Percentiles rank a stretch among this genome's conserved stretches.
Conservation (phyloP, 495 filamentous ascomycete genomes). For the Geoglossum glabrum region DNA sequence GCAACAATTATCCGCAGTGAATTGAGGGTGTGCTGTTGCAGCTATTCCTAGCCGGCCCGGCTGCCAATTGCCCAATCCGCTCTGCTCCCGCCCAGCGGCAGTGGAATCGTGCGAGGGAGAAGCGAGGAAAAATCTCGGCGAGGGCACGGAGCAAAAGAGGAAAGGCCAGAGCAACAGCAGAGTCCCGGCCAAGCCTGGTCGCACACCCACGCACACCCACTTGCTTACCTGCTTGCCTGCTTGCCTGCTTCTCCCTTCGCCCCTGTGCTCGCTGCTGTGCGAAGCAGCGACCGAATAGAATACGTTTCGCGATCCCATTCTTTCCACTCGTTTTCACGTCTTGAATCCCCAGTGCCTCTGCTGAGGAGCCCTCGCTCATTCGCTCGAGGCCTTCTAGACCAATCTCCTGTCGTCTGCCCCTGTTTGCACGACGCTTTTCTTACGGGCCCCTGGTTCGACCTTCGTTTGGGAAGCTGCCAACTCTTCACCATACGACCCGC, state of each 20-base stretch:
- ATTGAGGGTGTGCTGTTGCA: constrained; percentile 23
- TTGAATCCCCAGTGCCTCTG: not conserved
- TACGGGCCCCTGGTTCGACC: not conserved
- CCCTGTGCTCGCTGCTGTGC: not conserved
- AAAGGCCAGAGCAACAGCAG: no score
- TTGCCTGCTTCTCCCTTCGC: not conserved
- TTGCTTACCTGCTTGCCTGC: not conserved
- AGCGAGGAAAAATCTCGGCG: no score
- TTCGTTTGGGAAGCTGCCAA: not conserved
- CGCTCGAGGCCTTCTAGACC: not conserved
- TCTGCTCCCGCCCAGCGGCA: not conserved
- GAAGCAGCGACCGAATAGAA: not conserved
- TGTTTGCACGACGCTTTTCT: not conserved
- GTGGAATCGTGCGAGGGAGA: not conserved
- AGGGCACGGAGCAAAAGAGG: no score
- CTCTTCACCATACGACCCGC: not conserved
- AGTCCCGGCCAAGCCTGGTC: no score
- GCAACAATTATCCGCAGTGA: constrained; percentile 11
- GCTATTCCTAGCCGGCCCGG: not conserved
- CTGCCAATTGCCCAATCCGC: not conserved
- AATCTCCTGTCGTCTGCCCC: not conserved
- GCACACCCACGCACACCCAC: no score
- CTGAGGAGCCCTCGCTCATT: not conserved
- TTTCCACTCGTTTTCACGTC: not conserved
- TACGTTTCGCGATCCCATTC: not conserved